These are phyloP conservation scores for Zygoascus biomembranicola DNA, from an alignment of 805 yeast species.

Conservation along the genomic window DNA sequence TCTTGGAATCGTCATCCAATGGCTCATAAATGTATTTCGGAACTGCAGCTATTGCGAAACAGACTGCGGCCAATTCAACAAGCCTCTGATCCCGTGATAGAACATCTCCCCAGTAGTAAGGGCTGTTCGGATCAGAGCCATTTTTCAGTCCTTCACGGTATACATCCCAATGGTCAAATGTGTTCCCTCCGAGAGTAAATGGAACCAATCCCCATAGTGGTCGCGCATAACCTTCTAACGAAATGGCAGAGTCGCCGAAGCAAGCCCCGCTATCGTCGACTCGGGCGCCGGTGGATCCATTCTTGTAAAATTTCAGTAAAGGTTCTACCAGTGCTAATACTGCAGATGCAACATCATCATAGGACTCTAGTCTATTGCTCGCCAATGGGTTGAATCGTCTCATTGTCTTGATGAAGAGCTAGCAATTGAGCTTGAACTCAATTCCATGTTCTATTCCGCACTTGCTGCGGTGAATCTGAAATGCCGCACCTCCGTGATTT, in stretches of 20 bases:
- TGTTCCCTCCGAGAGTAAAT: slow-evolving; percentile 17
- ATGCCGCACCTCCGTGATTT: too few relatives aligned
- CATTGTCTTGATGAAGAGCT: not conserved
- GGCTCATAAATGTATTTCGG: slow-evolving; percentile 27
- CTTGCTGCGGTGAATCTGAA: too few relatives aligned
- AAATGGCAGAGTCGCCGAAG: slow-evolving; percentile 21
- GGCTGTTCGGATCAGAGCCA: slow-evolving; percentile 25
- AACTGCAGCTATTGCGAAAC: slow-evolving; percentile 21
- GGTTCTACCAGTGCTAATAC: slow-evolving; percentile 10
- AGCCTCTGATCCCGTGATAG: slow-evolving; percentile 16
- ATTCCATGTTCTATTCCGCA: too few relatives aligned
- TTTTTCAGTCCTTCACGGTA: slow-evolving; percentile 22
- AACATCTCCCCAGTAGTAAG: slow-evolving; percentile 26
- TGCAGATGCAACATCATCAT: slow-evolving; percentile 12
- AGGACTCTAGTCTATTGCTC: slow-evolving; percentile 13
- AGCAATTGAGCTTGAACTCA: too few relatives aligned
- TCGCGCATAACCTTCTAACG: slow-evolving; percentile 27
- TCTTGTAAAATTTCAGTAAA: slow-evolving; percentile 8
- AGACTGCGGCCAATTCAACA: slow-evolving; percentile 29
- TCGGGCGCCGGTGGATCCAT: slow-evolving; percentile 11
- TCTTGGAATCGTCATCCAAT: slow-evolving; percentile 15
- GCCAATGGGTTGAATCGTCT: not conserved
- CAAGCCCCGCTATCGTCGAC: slow-evolving; percentile 21
- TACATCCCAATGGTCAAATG: slow-evolving; percentile 22
- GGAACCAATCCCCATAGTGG: slow-evolving; percentile 30